Percentiles rank a stretch among this genome's conserved stretches.
phyloP scores from a whole-genome alignment of 2,329 filamentous ascomycete genomes.

The Colletotrichum sublineola region DNA sequence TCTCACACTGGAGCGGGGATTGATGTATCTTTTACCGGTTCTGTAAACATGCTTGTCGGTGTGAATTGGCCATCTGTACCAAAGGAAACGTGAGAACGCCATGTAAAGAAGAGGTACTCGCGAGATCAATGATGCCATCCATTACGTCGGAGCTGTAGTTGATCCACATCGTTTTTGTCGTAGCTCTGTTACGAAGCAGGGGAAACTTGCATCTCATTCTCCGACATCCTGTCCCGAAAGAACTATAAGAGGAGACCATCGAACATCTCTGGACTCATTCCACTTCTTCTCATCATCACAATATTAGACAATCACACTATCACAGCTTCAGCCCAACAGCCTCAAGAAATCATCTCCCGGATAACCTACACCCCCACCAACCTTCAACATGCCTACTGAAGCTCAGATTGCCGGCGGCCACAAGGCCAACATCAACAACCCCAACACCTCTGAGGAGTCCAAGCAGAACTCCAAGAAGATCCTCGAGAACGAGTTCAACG shows the following conservation, averaged over 20 bases:
- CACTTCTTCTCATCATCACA: slow-evolving; percentile 11
- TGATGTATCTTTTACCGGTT: slow-evolving; percentile 14
- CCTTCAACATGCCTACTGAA: slow-evolving; percentile 60
- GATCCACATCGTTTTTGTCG: neutral
- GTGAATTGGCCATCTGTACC: neutral
- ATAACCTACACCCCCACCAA: neutral
- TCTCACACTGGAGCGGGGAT: neutral
- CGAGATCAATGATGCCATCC: slow-evolving; percentile 36
- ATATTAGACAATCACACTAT: slow-evolving; percentile 4
- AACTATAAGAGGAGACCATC: slow-evolving; percentile 38
- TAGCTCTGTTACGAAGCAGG: neutral
- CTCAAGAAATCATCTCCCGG: neutral
- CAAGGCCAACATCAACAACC: slow-evolving; percentile 71
- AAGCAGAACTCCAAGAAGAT: slow-evolving; percentile 68
- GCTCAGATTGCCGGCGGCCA: slow-evolving; percentile 68
- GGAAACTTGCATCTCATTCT: neutral
- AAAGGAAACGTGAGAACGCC: slow-evolving; percentile 9
- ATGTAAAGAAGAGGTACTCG: neutral
- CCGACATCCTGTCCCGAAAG: neutral
- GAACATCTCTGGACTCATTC: neutral
- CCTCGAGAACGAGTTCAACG: slow-evolving; percentile 64
- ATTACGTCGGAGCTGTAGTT: slow-evolving; percentile 9
- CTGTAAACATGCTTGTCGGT: neutral
- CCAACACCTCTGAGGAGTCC: slow-evolving; percentile 66
- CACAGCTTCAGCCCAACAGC: neutral